A percentile compares a stretch with the other conserved stretches of the same genome.
Evolutionary conservation across 768 basidiomycete genomes (phyloP).

Genomic region (Boletus edulis): DNA sequence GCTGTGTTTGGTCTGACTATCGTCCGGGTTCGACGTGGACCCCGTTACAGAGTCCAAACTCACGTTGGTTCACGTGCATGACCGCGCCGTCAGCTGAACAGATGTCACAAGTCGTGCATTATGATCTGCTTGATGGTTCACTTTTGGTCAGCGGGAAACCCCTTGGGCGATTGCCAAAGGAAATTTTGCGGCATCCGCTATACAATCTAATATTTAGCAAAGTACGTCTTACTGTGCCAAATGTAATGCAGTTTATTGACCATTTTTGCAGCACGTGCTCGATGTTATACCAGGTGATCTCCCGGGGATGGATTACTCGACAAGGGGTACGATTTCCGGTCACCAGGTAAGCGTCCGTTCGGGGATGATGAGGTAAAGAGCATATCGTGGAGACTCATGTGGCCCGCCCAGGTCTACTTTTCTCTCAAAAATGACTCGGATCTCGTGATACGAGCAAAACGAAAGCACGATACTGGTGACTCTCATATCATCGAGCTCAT

Average conservation of each 20-base stretch:
- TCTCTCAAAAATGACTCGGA: slow-evolving; percentile 4
- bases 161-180: slow-evolving; percentile 21
- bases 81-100: slow-evolving; percentile 9
- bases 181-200: slow-evolving; percentile 15
- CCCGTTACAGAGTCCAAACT: slow-evolving; percentile 4
- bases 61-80: slow-evolving; percentile 22
- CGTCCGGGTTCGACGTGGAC: slow-evolving; percentile 24
- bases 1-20: slow-evolving; percentile 24
- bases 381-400: not conserved
- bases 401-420: slow-evolving; percentile 21
- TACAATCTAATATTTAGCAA: slow-evolving; percentile 22
- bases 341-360: slow-evolving; percentile 17
- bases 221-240: slow-evolving; percentile 3
- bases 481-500: slow-evolving; percentile 22
- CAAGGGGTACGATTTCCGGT: slow-evolving; percentile 8
- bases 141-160: slow-evolving; percentile 29
- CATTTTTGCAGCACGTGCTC: slow-evolving; percentile 14
- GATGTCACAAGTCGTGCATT: slow-evolving; percentile 21
- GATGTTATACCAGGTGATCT: slow-evolving; percentile 25
- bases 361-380: not conserved
- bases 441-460: slow-evolving; percentile 20
- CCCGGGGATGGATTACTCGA: slow-evolving; percentile 27
- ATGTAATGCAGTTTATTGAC: not conserved
- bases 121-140: slow-evolving; percentile 24
- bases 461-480: not conserved